Conservation (phyloP, 192 early-diverging fungal genomes). For the Coemansia asiatica region DNA sequence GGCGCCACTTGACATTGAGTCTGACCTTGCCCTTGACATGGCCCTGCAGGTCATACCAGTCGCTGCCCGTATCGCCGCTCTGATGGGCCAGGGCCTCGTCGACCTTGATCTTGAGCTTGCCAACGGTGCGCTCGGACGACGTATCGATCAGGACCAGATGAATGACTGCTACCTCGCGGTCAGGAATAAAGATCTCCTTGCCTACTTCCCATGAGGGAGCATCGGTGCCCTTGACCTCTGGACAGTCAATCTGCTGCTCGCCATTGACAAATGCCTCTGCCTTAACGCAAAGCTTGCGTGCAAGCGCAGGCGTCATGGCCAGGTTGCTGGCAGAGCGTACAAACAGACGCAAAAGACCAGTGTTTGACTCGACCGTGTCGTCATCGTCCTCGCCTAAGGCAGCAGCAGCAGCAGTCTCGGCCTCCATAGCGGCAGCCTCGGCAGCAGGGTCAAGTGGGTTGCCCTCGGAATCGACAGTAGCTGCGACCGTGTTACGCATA, state of each 20-base stretch:
- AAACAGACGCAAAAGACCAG: slow-evolving; percentile 69
- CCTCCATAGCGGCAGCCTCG: slow-evolving; percentile 19
- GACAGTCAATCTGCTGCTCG: slow-evolving; percentile 57
- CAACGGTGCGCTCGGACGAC: slow-evolving; percentile 25
- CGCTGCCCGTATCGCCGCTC: slow-evolving; percentile 51
- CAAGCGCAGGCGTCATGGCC: slow-evolving; percentile 39
- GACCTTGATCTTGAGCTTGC: slow-evolving; percentile 39
- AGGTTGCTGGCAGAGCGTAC: slow-evolving; percentile 70
- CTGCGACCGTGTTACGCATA: slow-evolving; percentile 39
- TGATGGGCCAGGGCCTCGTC: slow-evolving; percentile 51
- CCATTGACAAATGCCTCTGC: slow-evolving; percentile 62
- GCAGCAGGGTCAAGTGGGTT: slow-evolving; percentile 46
- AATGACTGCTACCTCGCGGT: slow-evolving; percentile 63
- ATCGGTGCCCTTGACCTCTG: slow-evolving; percentile 67
- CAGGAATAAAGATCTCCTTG: slow-evolving; percentile 70
- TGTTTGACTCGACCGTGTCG: slow-evolving; percentile 62
- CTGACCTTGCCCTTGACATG: slow-evolving; percentile 58
- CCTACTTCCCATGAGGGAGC: slow-evolving; percentile 80
- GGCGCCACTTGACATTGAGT: slow-evolving; percentile 75
- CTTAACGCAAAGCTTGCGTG: slow-evolving; percentile 57
- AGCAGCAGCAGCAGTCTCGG: slow-evolving; percentile 23
- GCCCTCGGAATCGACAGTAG: slow-evolving; percentile 37
- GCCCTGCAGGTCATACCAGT: slow-evolving; percentile 67
- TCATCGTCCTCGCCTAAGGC: slow-evolving; percentile 42
- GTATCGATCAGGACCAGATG: slow-evolving; percentile 63